Percentiles rank a stretch among this genome's conserved stretches.
Conservation (phyloP, 1,284 basidiomycete species). For the Naganishia cerealis region DNA sequence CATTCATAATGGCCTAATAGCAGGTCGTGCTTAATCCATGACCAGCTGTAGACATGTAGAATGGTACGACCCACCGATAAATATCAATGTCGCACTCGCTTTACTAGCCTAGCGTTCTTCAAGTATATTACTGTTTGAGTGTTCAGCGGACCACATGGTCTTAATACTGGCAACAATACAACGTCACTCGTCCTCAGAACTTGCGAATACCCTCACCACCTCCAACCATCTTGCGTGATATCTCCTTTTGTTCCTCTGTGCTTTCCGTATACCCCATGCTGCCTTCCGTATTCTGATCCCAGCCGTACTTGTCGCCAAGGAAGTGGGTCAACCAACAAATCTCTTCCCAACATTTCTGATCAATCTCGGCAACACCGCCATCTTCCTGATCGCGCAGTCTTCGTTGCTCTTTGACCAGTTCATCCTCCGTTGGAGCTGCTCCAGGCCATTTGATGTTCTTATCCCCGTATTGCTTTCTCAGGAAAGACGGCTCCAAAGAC, state of each 20-base stretch:
- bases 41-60: slow-evolving; percentile 9
- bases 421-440: slow-evolving; percentile 16
- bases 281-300: slow-evolving; percentile 26
- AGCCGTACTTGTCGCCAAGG: slow-evolving; percentile 27
- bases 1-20: slow-evolving; percentile 10
- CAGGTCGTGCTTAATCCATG: not conserved
- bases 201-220: slow-evolving; percentile 31
- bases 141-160: not conserved
- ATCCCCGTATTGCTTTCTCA: slow-evolving; percentile 29
- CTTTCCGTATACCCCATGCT: slow-evolving; percentile 32
- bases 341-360: slow-evolving; percentile 30
- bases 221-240: slow-evolving; percentile 31
- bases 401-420: slow-evolving; percentile 24
- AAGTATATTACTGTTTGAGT: not conserved
- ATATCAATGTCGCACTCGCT: not conserved
- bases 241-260: slow-evolving; percentile 32
- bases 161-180: not conserved
- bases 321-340: slow-evolving; percentile 26
- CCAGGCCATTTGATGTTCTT: slow-evolving; percentile 31
- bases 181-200: slow-evolving; percentile 12
- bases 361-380: slow-evolving; percentile 12
- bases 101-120: not conserved
- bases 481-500: not conserved
- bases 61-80: slow-evolving; percentile 10
- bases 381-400: slow-evolving; percentile 8